phyloP scores from a whole-genome alignment of 192 early-diverging fungal genomes.

The Coemansia sp. region DNA sequence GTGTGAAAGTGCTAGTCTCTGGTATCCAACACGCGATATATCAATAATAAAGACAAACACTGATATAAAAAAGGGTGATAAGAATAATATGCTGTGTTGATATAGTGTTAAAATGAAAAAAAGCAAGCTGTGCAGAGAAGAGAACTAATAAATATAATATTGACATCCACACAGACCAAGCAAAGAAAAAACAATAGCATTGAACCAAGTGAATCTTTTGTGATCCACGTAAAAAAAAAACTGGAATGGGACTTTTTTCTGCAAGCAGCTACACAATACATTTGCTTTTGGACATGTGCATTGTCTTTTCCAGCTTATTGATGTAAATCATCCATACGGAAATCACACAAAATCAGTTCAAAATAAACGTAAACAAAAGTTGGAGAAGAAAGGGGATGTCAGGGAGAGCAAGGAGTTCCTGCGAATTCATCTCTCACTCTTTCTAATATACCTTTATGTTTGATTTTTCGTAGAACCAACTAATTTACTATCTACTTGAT shows the following conservation, averaged over 20 bases:
- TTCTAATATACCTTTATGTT: no score
- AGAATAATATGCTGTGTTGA: no score
- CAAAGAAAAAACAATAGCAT: background rate
- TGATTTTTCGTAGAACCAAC: no score
- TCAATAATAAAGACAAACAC: background rate
- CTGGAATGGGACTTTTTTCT: no score
- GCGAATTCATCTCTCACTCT: background rate
- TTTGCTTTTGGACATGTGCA: no score
- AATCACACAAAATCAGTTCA: conserved; percentile 3
- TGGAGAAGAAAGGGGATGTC: background rate
- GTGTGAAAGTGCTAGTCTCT: conserved; percentile 2
- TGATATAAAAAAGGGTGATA: no score
- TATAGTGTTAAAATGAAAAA: no score
- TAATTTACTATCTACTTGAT: no score
- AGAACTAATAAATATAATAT: no score
- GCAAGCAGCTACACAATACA: background rate
- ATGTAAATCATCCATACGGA: background rate
- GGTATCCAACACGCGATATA: conserved; percentile 2
- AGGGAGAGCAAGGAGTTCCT: background rate
- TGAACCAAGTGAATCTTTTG: background rate
- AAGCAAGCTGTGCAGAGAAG: no score
- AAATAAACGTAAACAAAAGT: conserved; percentile 11
- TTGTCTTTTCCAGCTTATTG: background rate
- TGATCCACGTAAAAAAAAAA: background rate
- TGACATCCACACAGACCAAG: background rate